Conservation (phyloP, 768 basidiomycete genomes). For the Dentipellis sp. region DNA sequence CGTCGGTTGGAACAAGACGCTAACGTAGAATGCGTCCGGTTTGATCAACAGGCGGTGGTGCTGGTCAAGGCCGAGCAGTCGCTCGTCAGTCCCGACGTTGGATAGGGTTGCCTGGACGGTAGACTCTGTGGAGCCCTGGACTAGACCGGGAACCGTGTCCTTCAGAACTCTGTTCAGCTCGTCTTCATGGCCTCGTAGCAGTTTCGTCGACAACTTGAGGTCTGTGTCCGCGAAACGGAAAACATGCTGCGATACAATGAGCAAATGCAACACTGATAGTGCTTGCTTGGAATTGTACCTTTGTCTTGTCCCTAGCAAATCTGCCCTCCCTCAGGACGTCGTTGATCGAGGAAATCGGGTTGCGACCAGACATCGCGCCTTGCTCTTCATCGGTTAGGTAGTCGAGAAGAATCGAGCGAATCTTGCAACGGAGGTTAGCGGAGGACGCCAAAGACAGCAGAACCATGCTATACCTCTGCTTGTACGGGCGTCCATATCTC, state of each 20-base stretch:
- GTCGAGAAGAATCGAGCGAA: constrained; percentile 75
- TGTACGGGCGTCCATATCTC: constrained; percentile 90
- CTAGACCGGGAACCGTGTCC: constrained; percentile 91
- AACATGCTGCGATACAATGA: constrained; percentile 42
- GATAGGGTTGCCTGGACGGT: constrained; percentile 53
- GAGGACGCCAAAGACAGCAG: constrained; percentile 1
- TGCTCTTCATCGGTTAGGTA: constrained; percentile 91
- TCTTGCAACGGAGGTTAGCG: constrained; percentile 32
- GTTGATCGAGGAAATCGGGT: constrained; percentile 89
- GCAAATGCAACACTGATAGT: not conserved
- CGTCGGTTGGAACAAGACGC: constrained; percentile 90
- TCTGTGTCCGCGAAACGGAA: constrained; percentile 94
- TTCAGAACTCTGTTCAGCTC: constrained; percentile 75
- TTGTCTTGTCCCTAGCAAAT: constrained; percentile 67
- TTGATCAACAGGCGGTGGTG: constrained; percentile 81
- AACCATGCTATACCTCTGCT: constrained; percentile 55
- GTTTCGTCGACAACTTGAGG: constrained; percentile 54
- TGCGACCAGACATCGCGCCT: constrained; percentile 67
- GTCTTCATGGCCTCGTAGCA: constrained; percentile 73
- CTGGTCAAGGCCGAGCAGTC: constrained; percentile 59
- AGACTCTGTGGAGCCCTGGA: constrained; percentile 58
- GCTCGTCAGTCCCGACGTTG: constrained; percentile 62
- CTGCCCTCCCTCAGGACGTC: constrained; percentile 85
- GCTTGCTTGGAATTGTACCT: constrained; percentile 33
- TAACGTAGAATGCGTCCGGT: constrained; percentile 92